These are phyloP conservation scores for Cryptosporidium xiaoi DNA, from an alignment of 169 alveolate species.

Conservation along the genomic window DNA sequence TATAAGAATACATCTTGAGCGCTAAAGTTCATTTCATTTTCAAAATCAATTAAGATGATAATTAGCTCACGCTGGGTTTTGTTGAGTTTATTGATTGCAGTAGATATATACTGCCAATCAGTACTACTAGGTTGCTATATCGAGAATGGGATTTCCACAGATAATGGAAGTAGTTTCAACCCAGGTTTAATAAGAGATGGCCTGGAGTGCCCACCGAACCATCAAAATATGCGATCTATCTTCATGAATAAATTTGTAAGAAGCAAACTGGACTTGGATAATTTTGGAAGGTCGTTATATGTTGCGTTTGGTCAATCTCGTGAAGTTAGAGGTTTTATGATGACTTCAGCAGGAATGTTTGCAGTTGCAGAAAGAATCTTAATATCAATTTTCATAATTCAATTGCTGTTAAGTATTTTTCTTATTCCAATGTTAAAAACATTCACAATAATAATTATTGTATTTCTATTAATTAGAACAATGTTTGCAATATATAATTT, in stretches of 20 bases:
- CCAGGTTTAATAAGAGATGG: not conserved
- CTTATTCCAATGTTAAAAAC: conserved; percentile 49
- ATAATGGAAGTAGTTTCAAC: not conserved
- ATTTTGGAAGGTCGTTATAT: conserved; percentile 51
- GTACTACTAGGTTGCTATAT: conserved; percentile 33
- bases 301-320: conserved; percentile 25
- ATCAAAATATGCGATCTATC: conserved; percentile 55
- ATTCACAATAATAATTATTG: not conserved
- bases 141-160: conserved; percentile 17
- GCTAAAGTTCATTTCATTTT: not conserved
- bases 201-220: conserved; percentile 56
- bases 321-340: conserved; percentile 35
- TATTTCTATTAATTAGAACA: conserved; percentile 10
- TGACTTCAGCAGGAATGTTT: conserved; percentile 66
- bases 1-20: not conserved
- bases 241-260: conserved; percentile 27
- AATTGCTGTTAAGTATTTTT: conserved; percentile 5
- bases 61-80: conserved; percentile 60
- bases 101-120: conserved; percentile 62
- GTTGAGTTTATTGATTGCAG: conserved; percentile 54
- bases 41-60: conserved; percentile 21
- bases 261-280: conserved; percentile 34
- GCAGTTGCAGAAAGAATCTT: conserved; percentile 71
- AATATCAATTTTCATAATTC: conserved; percentile 11
- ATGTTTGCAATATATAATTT: conserved; percentile 49